Evolutionary conservation across 2,329 filamentous ascomycete genomes (phyloP).

Genomic region (Zarea fungicola): DNA sequence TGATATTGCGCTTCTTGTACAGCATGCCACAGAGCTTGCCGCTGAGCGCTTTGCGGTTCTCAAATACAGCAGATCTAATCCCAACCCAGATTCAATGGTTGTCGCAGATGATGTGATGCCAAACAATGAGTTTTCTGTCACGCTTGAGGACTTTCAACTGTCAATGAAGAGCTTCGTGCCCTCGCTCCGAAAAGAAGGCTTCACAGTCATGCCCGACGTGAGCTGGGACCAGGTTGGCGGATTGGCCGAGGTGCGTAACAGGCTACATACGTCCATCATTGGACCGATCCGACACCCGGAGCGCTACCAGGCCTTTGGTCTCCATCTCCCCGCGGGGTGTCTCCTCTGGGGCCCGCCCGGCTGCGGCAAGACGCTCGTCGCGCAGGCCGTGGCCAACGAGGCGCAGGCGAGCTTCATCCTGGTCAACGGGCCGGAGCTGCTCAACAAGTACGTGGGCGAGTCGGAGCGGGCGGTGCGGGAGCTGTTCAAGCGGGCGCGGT

Average conservation of each 20-base stretch:
- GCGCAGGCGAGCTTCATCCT: constrained; percentile 97
- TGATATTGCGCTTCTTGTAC: constrained; percentile 67
- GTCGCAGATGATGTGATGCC: not conserved
- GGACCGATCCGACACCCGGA: constrained; percentile 81
- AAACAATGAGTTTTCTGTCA: constrained; percentile 15
- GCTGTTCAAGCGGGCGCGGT: constrained; percentile 82
- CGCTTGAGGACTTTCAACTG: constrained; percentile 57
- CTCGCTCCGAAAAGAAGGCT: constrained; percentile 82
- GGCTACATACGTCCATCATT: constrained; percentile 81
- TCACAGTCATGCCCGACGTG: constrained; percentile 87
- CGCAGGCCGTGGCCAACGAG: constrained; percentile 93
- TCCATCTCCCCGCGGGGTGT: constrained; percentile 77
- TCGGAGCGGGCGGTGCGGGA: constrained; percentile 89
- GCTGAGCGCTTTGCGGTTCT: constrained; percentile 28
- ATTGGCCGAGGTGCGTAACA: constrained; percentile 69
- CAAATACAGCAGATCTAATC: constrained; percentile 18
- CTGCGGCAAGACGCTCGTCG: constrained; percentile 93
- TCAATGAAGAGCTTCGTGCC: constrained; percentile 59
- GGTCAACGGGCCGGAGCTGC: constrained; percentile 89
- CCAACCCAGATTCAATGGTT: constrained; percentile 15
- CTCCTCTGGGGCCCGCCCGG: constrained; percentile 95
- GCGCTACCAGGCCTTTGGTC: constrained; percentile 69
- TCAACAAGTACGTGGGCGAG: constrained; percentile 98
- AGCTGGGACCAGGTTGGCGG: constrained; percentile 93
- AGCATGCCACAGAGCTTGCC: constrained; percentile 36